Evolutionary conservation across 2,329 filamentous ascomycete species (phyloP), one percentile per base, ranked within the genome.

Genomic region (Paraphoma chrysanthemicola): DNA sequence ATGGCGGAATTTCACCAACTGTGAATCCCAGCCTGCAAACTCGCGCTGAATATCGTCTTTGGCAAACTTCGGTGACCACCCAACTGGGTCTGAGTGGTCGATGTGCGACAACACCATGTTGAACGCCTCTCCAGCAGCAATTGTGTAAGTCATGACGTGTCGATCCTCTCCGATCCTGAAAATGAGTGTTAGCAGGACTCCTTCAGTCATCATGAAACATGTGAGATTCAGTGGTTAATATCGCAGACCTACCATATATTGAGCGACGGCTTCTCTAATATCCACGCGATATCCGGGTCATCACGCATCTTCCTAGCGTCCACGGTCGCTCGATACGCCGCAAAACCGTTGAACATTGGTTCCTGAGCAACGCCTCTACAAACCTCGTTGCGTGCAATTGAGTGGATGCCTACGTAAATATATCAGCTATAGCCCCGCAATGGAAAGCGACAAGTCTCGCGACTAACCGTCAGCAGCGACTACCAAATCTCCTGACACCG

Each of bases 101-200:
- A 88, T 87, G 29, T 85, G 82, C 1, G 89, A 75, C 2, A 90
- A 74, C 0, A 90, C 87, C 28, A 90, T 81, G 54, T 90, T 90
- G 59, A 85, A 87, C 73, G 86, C 81, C 1, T 78, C 75, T 0
- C 86, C 87, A 0, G 75, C 81, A 1, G 78, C 71, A 9, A 83
- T 83, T 4, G 69, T 70, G 56, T 81, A 81, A 0, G 79, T 77
- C 78, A 83, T 82, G 11, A 80, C 78, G 54, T 82, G 80, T 1
- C 78, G 62, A 16, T 75, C 64, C 18, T 78, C 67, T 4, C 79
- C 79, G 36, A 81, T 75, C 78, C 77, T 79, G 33, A 51, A 8
- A n/a, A 12, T 30, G 44, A 6, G 7, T 12, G 29, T 47, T 36
- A 48, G 18, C 28, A 44, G 31, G 18, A 9, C 6, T 42, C 4